A percentile compares a stretch with the other conserved stretches of the same genome.
These are phyloP conservation scores for Solanum tarijense DNA, from an alignment of 257 asterid genomes.

Conservation along the genomic window DNA sequence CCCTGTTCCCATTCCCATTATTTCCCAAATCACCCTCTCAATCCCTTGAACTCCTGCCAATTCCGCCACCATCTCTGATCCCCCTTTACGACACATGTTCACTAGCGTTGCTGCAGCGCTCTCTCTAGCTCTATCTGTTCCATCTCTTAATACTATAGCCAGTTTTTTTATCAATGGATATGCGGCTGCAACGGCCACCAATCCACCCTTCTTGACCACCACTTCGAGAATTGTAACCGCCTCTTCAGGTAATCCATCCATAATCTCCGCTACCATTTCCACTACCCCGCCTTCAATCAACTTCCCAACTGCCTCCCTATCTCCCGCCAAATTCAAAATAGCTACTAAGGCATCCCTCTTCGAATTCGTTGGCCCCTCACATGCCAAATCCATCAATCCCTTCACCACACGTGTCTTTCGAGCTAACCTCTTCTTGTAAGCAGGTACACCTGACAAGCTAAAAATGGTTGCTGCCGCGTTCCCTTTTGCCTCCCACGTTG, in stretches of 20 bases:
- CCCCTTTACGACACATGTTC: conserved; percentile 67
- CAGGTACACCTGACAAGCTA: conserved; percentile 55
- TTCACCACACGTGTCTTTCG: conserved; percentile 48
- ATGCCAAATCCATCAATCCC: conserved; percentile 56
- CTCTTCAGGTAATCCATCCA: conserved; percentile 59
- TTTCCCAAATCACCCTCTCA: conserved; percentile 73
- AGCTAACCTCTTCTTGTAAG: conserved; percentile 46
- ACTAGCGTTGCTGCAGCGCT: conserved; percentile 68
- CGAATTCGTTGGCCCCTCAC: conserved; percentile 43
- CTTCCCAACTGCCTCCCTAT: conserved; percentile 59
- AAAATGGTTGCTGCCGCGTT: conserved; percentile 86
- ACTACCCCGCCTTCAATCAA: conserved; percentile 68
- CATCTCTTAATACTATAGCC: conserved; percentile 45
- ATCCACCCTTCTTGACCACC: conserved; percentile 75
- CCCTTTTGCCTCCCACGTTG: conserved; percentile 90
- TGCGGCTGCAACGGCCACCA: conserved; percentile 47
- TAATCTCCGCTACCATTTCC: conserved; percentile 43
- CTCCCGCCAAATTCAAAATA: conserved; percentile 63
- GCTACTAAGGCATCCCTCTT: conserved; percentile 80
- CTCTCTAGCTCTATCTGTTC: conserved; percentile 59
- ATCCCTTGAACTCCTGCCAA: conserved; percentile 52
- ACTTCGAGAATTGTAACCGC: conserved; percentile 64
- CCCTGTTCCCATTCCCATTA: conserved; percentile 73
- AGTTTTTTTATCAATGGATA: conserved; percentile 37
- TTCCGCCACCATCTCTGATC: conserved; percentile 63